Evolutionary conservation across 345 rosid genomes (phyloP), one percentile per base, ranked within the genome.

Genomic region (Raphanus sativus): DNA sequence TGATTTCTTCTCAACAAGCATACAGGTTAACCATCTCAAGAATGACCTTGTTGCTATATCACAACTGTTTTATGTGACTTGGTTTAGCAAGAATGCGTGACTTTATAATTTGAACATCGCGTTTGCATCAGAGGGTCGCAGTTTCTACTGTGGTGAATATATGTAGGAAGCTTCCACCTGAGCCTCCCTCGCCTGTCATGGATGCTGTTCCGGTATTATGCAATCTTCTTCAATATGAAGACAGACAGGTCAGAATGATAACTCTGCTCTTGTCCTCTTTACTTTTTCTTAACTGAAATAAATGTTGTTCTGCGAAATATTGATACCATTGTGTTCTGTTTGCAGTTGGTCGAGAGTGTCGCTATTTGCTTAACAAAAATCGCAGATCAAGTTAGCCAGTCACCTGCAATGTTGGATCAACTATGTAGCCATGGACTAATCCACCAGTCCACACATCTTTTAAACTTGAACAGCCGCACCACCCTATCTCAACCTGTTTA

Each of bases 281-380:
- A 4, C 61, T 24, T 59, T 70, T 38, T 60, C 28, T 65, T 61
- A 58, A 1, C 11, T 68, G 13, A 59, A 12, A 16, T 45, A 33
- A 54, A 33, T 52, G 13, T 29, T 42, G 55, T 58, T 50, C 34
- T 65, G 34, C 2, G 0, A 67, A 52, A 8, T 1, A 29, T 50
- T 71, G 60, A 80, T 71, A 26, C 26, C 40, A 36, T 65, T 65
- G 5, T 81, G 50, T 59, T 55, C 16, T 36, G 29, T 36, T 68
- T 75, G 75, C 89, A 94, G 99, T 84, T 94, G 80, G 98, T 94
- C 68, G 98, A 94, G 85, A 88, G 85, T 81, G 98, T 87, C 70
- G 91, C 89, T 13, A 82, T 76, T 80, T 90, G 94, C 84, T 84
- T 94, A 83, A 88, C 90, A 78, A 90, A 91, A 86, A 89, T 92